Percentiles rank a stretch among this genome's conserved stretches.
Conservation (phyloP, 495 filamentous ascomycete species). For the Aspergillus sparsus region DNA sequence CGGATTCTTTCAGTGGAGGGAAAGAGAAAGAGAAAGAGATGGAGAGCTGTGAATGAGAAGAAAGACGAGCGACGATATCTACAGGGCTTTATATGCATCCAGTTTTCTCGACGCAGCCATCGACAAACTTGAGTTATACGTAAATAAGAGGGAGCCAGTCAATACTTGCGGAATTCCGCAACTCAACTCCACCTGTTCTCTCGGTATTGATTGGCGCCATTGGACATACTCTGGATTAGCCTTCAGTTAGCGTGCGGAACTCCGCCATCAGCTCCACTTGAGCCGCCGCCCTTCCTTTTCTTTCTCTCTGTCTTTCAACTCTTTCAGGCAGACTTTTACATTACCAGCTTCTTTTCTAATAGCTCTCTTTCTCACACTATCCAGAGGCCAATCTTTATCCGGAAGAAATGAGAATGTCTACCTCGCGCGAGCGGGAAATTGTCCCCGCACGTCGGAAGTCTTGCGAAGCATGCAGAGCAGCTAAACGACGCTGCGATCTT, state of each 20-base stretch:
- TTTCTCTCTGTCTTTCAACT: neutral
- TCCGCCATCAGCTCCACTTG: constrained; percentile 23
- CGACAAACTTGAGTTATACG: neutral
- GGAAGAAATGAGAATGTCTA: constrained; percentile 1
- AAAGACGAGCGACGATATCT: neutral
- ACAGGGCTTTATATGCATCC: neutral
- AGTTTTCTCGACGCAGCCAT: neutral
- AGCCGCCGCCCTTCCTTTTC: constrained; percentile 1
- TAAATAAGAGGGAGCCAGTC: neutral
- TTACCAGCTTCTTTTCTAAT: neutral
- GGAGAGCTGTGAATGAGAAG: neutral
- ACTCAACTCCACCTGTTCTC: neutral
- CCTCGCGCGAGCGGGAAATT: constrained; percentile 17
- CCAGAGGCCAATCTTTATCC: neutral
- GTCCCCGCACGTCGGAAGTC: constrained; percentile 51
- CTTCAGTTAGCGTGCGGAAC: constrained; percentile 33
- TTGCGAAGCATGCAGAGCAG: constrained; percentile 54
- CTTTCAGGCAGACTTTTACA: neutral
- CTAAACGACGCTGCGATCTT: constrained; percentile 55
- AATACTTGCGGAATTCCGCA: constrained; percentile 24
- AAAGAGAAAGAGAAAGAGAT: neutral
- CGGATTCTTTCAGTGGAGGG: neutral
- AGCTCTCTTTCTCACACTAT: neutral
- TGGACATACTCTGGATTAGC: neutral
- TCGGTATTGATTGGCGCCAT: neutral